phyloP scores from a whole-genome alignment of 2,329 filamentous ascomycete genomes.

The Parastagonospora avenae region DNA sequence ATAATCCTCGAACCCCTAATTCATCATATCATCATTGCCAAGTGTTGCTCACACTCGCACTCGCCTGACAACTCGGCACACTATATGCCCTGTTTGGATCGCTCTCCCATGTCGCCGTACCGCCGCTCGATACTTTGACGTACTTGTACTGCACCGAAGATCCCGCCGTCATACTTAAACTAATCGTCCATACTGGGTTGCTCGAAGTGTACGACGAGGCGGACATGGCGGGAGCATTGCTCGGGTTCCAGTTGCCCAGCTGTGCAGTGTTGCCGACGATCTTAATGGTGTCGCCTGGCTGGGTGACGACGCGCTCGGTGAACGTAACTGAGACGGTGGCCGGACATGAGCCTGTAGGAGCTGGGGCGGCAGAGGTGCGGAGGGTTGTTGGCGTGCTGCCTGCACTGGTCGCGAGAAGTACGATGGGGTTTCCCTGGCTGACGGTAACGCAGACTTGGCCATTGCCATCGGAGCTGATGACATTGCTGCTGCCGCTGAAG shows the following conservation, averaged over 20 bases:
- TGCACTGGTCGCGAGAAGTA: constrained; percentile 38
- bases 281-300: constrained; percentile 56
- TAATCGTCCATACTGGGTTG: constrained; percentile 55
- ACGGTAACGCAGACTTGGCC: constrained; percentile 52
- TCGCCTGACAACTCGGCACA: constrained; percentile 33
- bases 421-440: constrained; percentile 52
- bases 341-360: constrained; percentile 29
- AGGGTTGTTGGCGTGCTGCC: constrained; percentile 19
- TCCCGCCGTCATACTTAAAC: constrained; percentile 49
- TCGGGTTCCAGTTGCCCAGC: constrained; percentile 52
- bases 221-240: constrained; percentile 47
- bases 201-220: constrained; percentile 51
- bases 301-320: constrained; percentile 53
- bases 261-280: constrained; percentile 52
- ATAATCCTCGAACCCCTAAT: too few relatives aligned
- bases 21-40: constrained; percentile 18
- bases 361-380: constrained; percentile 5
- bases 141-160: constrained; percentile 53
- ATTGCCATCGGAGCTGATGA: constrained; percentile 47
- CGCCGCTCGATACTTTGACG: constrained; percentile 52
- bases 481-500: constrained; percentile 41
- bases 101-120: constrained; percentile 54
- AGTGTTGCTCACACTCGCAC: constrained; percentile 26
- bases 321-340: constrained; percentile 49
- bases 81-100: constrained; percentile 51